Evolutionary conservation across 441 rosid genomes (phyloP).

Genomic region (Lepidium campestre): DNA sequence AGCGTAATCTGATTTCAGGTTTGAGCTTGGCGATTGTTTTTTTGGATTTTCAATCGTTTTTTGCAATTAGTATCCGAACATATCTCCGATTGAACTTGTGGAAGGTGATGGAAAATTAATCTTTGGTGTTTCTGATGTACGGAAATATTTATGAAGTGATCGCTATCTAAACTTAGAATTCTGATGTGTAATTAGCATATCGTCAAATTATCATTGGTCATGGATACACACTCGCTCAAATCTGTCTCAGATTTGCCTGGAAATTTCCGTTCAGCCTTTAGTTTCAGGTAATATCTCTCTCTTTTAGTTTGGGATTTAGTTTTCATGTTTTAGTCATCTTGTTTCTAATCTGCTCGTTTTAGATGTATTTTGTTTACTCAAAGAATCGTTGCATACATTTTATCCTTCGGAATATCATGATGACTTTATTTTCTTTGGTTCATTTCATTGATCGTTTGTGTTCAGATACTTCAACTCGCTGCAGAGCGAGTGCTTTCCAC

Average conservation of each 20-base stretch:
- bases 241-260: conserved; percentile 73
- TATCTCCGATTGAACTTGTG: background rate
- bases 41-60: background rate
- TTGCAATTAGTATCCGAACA: background rate
- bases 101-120: background rate
- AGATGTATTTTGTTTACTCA: background rate
- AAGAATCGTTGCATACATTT: background rate
- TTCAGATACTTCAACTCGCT: conserved; percentile 89
- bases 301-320: background rate
- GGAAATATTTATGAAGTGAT: background rate
- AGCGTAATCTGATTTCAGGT: background rate
- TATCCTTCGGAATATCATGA: background rate
- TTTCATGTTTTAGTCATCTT: background rate
- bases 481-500: conserved; percentile 94
- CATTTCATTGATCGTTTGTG: conserved; percentile 3
- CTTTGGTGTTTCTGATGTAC: background rate
- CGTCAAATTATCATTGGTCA: conserved; percentile 10
- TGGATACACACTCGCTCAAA: conserved; percentile 74
- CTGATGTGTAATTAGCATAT: conserved; percentile 1
- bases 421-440: background rate
- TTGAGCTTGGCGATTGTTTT: background rate
- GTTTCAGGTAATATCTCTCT: conserved; percentile 61
- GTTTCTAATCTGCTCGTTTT: background rate
- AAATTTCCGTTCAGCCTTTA: conserved; percentile 65
- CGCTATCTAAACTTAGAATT: background rate